Base-by-base conservation (phyloP, 768 basidiomycete species). In the Leucocoprinus birnbaumii region DNA sequence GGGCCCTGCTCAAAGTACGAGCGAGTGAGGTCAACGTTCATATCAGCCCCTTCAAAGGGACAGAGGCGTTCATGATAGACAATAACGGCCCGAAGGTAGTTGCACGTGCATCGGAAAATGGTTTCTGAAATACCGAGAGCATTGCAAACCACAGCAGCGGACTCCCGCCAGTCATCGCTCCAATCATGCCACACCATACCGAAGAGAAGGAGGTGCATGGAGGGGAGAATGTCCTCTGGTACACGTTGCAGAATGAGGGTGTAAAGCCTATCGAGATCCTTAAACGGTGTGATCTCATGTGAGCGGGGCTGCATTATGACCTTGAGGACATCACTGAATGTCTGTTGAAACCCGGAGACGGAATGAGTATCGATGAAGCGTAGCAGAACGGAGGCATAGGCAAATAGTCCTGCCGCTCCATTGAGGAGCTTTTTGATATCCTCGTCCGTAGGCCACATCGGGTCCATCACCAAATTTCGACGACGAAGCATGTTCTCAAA, bases 341-440 rank as follows among this genome's bases (percentile, higher is more conserved):
- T 27, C 19, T 50, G 6, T 21, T 50, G 8, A 6, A 44, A 19
- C 3, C 35, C 19, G 16, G 54, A 55, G 7, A 45, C 42, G 1
- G 53, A 51, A 26, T 59, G 48, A 14, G 57, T 59, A 24, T 60
- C 64, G 9, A 68, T 59, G 41, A 65, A 69, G 44, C 63, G 63
- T 42, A 65, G 49, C 6, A 68, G 63, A 0, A 66, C 65, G 22
- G 66, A 26, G 1, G 67, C 59, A 45, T 66, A 67, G 8, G 66
- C 63, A 45, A 69, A 69, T 10, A 67, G 56, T 1, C 66, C 62
- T 0, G 59, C 58, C 0, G 68, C 58, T 25, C 60, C 61, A 4
- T 56, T 27, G 5, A 69, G 62, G 16, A 61, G 44, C 18, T n/a
- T 49, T 6, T 51, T n/a, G 1, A 63, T 40, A 61, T 46, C 51